Evolutionary conservation across 768 basidiomycete genomes (phyloP).

Genomic region (Leucosporidium yakuticum): DNA sequence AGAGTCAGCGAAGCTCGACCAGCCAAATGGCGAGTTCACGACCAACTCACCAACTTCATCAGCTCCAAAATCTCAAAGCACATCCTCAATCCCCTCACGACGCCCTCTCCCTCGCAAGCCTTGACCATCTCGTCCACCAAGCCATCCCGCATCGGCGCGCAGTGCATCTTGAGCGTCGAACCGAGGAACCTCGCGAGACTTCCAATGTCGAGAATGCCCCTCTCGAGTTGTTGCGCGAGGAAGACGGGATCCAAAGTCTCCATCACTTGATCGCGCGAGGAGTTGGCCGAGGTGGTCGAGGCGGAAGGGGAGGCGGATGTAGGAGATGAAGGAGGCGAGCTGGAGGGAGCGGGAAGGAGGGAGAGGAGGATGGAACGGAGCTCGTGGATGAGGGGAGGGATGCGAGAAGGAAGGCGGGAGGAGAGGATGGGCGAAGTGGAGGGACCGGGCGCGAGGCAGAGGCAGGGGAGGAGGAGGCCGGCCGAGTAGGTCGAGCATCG

Average conservation of each 20-base stretch:
- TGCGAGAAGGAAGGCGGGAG: conserved; percentile 57
- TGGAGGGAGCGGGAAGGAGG: conserved; percentile 24
- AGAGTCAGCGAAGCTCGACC: conserved; percentile 2
- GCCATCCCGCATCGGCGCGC: conserved; percentile 85
- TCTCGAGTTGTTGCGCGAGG: conserved; percentile 73
- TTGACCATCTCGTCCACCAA: conserved; percentile 77
- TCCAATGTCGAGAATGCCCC: conserved; percentile 66
- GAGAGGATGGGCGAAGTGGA: background rate
- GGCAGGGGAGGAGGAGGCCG: conserved; percentile 31
- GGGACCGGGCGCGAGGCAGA: conserved; percentile 37
- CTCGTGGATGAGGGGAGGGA: conserved; percentile 62
- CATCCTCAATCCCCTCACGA: conserved; percentile 67
- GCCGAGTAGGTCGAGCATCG: conserved; percentile 66
- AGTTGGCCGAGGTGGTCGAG: too few relatives aligned
- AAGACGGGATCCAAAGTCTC: conserved; percentile 73
- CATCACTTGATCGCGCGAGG: conserved; percentile 45
- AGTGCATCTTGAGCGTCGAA: conserved; percentile 75
- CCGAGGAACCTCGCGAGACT: conserved; percentile 74
- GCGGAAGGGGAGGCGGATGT: too few relatives aligned
- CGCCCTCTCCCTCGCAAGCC: conserved; percentile 48
- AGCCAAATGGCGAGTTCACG: background rate
- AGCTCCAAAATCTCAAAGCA: conserved; percentile 87
- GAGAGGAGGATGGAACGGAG: conserved; percentile 68
- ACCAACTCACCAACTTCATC: conserved; percentile 78
- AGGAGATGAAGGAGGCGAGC: conserved; percentile 39